Evolutionary conservation across 2,329 filamentous ascomycete genomes (phyloP).

Genomic region (Fusarium sp.): DNA sequence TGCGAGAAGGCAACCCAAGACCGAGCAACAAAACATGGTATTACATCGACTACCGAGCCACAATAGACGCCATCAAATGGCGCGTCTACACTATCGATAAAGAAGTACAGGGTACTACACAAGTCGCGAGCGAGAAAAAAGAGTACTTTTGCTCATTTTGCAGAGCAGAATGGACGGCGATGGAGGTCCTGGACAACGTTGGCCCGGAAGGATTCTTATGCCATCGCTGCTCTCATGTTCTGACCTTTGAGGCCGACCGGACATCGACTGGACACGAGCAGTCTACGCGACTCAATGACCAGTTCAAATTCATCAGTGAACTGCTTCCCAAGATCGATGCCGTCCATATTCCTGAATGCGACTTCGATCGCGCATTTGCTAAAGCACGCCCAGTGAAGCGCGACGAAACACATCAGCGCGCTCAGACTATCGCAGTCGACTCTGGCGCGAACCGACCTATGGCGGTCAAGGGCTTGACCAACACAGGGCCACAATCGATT

Average conservation of each 20-base stretch:
- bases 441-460: slow-evolving; percentile 65
- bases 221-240: slow-evolving; percentile 75
- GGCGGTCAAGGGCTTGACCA: slow-evolving; percentile 74
- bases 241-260: slow-evolving; percentile 73
- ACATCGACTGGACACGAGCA: slow-evolving; percentile 77
- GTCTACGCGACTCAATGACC: slow-evolving; percentile 78
- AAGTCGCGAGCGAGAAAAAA: slow-evolving; percentile 85
- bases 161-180: slow-evolving; percentile 84
- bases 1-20: slow-evolving; percentile 82
- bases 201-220: slow-evolving; percentile 81
- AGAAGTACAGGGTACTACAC: slow-evolving; percentile 84
- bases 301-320: slow-evolving; percentile 81
- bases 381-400: slow-evolving; percentile 72
- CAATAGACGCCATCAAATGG: slow-evolving; percentile 97
- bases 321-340: slow-evolving; percentile 80
- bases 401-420: slow-evolving; percentile 73
- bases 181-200: slow-evolving; percentile 85
- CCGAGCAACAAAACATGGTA: slow-evolving; percentile 92
- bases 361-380: slow-evolving; percentile 74
- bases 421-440: slow-evolving; percentile 67
- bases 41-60: slow-evolving; percentile 93
- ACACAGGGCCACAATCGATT: slow-evolving; percentile 74
- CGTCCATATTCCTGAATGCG: slow-evolving; percentile 77
- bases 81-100: slow-evolving; percentile 89
- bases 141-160: slow-evolving; percentile 89